These are phyloP conservation scores for Schrenkiella parvula DNA, from an alignment of 345 rosid genomes.

Conservation along the genomic window DNA sequence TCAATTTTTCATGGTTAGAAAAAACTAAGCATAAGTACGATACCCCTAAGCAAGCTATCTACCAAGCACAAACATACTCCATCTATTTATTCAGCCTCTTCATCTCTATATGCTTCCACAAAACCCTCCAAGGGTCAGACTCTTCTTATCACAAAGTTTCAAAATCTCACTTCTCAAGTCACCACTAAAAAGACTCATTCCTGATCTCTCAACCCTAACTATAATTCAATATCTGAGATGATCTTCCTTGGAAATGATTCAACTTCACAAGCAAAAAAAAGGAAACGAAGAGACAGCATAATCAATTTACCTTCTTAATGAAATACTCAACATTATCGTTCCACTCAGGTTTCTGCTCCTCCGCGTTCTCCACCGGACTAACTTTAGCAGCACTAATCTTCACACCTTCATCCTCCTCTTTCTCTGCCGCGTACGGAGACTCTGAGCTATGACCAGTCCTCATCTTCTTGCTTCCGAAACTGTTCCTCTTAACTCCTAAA, in stretches of 20 bases:
- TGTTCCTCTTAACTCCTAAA: slow-evolving; percentile 41
- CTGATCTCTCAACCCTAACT: background rate
- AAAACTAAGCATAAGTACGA: background rate
- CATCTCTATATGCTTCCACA: background rate
- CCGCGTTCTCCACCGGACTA: slow-evolving; percentile 12
- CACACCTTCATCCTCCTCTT: slow-evolving; percentile 33
- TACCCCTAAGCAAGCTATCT: background rate
- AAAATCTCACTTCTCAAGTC: slow-evolving; percentile 7
- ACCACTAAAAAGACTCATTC: background rate
- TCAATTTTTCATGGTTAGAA: background rate
- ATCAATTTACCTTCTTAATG: slow-evolving; percentile 61
- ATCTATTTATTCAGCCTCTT: background rate
- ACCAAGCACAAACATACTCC: background rate
- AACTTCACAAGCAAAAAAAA: background rate
- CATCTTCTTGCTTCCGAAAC: slow-evolving; percentile 83
- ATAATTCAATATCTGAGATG: background rate
- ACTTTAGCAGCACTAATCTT: slow-evolving; percentile 11
- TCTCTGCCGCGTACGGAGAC: slow-evolving; percentile 53
- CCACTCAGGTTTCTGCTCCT: slow-evolving; percentile 45
- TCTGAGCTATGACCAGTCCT: slow-evolving; percentile 47
- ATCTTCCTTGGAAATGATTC: background rate
- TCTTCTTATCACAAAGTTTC: background rate
- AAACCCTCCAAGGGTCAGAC: background rate
- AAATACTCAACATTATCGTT: slow-evolving; percentile 72
- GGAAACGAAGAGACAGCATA: background rate